Evolutionary conservation across 2,329 filamentous ascomycete genomes (phyloP), one percentile per base, ranked within the genome.

Genomic region (Leptographium flavum): DNA sequence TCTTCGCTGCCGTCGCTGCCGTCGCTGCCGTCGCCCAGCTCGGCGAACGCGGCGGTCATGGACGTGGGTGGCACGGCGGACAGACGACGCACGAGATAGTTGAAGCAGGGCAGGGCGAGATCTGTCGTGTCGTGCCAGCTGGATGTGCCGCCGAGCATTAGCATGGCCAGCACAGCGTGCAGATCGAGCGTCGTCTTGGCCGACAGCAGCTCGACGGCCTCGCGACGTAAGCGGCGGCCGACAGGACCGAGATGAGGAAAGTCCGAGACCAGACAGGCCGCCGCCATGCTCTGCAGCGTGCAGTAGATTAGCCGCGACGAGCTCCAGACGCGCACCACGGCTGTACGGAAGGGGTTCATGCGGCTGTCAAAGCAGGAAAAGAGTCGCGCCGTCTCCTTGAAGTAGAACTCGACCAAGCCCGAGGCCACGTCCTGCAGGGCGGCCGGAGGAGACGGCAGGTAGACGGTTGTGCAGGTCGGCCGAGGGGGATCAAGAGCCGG

Each of bases 261-360:
- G 32, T 69, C 69, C 41, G 70, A 69, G 4, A 71, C 65, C 2
- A 76, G 60, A 7, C 71, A 71, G 3, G 70, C 71, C 6, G 72
- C 70, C 1, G 71, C 70, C 72, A 76, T 76, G 51, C 71, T 74
- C 50, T 75, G 71, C 49, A 76, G 69, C 0, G 70, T 70, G 41
- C 68, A 70, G 52, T 68, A 71, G 50, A 74, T 69, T 3, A 70
- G 68, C 22, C 69, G 56, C 1, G 69, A 72, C 23, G 66, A 67
- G 35, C 21, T 40, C 50, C 50, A 50, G 19, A 22, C 28, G 11
- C 45, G 45, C 66, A 63, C 62, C 65, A 75, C 9, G 69, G 62
- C 22, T 64, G 68, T 22, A 62, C 72, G 62, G 54, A 75, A 76
- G 2, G 71, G 72, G 52, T 76, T 76, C 53, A 74, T 63, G 33